phyloP scores from a whole-genome alignment of 108 stramenopile genomes.

The Nannochloropsis salina region DNA sequence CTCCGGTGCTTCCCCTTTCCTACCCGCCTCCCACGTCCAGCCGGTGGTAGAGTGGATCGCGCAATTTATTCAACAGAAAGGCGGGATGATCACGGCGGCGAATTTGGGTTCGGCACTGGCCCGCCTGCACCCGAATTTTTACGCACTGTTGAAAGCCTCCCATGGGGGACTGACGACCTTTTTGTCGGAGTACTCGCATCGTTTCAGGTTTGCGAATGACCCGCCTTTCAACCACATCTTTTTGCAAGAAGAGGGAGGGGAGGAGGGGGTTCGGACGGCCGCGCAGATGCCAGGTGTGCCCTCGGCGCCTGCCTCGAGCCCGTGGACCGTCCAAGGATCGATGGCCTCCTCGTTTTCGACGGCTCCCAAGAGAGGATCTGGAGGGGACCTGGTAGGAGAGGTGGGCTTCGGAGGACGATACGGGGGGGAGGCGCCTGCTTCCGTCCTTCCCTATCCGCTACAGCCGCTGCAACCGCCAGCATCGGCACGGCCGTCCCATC shows the following conservation, averaged over 20 bases:
- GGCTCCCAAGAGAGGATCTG: not conserved
- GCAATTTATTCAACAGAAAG: not conserved
- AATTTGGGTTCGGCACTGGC: not conserved
- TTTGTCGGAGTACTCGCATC: not conserved
- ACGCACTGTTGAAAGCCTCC: not conserved
- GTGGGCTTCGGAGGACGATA: not conserved
- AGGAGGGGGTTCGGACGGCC: not conserved
- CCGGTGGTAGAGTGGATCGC: not conserved
- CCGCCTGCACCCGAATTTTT: not conserved
- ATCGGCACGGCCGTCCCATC: too few relatives aligned
- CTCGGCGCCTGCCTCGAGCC: too few relatives aligned
- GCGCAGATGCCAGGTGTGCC: not conserved
- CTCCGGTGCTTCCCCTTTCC: not conserved
- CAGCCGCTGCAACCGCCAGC: too few relatives aligned
- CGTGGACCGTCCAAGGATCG: not conserved
- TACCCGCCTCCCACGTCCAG: not conserved
- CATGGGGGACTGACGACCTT: not conserved
- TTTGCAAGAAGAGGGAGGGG: not conserved
- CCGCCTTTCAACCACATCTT: not conserved
- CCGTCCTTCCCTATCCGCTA: not conserved
- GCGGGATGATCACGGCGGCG: not conserved
- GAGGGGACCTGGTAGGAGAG: not conserved
- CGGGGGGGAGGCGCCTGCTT: not conserved
- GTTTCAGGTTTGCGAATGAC: not conserved
- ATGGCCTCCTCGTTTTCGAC: not conserved